Conservation (phyloP, 1,139 yeast species). For the Eremothecium cymbalariae region DNA sequence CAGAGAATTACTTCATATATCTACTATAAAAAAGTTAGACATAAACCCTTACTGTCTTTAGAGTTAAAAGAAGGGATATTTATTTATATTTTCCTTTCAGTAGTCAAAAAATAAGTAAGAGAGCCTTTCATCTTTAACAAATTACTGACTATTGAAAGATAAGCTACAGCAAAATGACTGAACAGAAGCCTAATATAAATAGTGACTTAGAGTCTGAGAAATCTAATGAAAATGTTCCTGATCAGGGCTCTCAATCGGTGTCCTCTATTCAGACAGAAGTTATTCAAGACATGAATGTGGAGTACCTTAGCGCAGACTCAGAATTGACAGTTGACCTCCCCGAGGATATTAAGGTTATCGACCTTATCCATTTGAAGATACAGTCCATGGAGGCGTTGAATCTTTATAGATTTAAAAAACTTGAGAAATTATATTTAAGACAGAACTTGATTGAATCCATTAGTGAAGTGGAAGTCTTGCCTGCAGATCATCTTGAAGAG, state of each 20-base stretch:
- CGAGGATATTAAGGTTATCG: constrained; percentile 58
- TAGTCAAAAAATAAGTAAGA: no score
- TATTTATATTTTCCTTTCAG: no score
- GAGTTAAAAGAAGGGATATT: no score
- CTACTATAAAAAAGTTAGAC: no score
- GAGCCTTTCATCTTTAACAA: no score
- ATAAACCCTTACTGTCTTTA: no score
- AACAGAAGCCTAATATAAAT: no score
- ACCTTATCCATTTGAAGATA: constrained; percentile 73
- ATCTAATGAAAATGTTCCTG: background rate
- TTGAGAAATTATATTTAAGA: constrained; percentile 64
- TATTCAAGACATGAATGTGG: constrained; percentile 47
- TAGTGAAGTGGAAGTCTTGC: constrained; percentile 57
- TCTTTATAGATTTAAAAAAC: constrained; percentile 47
- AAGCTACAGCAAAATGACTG: no score
- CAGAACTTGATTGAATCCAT: constrained; percentile 75
- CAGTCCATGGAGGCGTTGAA: constrained; percentile 57
- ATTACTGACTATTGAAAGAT: no score
- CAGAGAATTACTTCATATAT: no score
- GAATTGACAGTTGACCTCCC: constrained; percentile 60
- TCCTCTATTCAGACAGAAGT: constrained; percentile 28
- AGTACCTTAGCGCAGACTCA: constrained; percentile 39
- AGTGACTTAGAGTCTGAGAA: background rate
- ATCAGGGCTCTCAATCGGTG: background rate
- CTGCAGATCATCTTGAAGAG: constrained; percentile 55